Base-by-base conservation (phyloP, 148 eudicot genomes). In the Nepenthes mirabilis region DNA sequence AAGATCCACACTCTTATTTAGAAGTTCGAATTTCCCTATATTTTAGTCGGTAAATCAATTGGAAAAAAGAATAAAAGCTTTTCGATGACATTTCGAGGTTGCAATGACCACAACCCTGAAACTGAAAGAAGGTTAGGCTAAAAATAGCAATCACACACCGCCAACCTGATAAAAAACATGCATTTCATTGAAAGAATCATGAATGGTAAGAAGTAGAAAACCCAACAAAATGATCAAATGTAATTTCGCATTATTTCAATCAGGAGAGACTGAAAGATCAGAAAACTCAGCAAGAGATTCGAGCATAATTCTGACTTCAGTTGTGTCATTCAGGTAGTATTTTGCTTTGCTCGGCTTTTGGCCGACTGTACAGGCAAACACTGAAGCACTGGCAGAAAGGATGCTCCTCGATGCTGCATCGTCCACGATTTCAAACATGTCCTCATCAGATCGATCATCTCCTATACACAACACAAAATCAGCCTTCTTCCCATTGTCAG, bases 401-500 rank as follows among this genome's bases (percentile, higher is more conserved):
- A 64, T 54, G 60, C 34, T 43, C 33, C 53, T 64, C 11, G 51
- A 54, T 3, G 43, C 33, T 9, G 67, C 67, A 1, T 40, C 59
- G 3, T 64, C 13, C 34, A 64, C 53, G 9, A 45, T 64, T 10
- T 56, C 67, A 47, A 64, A 64, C 67, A 64, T 64, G 59, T 64
- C 67, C 52, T 64, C 67, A 47, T 64, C 67, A 32, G 67, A 64
- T n/a, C 67, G 51, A 8, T 64, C 67, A 36, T 64, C 67, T 6
- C 67, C 67, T 9, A 64, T 64, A 56, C 67, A 64, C 6, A 74
- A 33, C 68, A 75, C 79, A 10, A 75, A 75, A 70, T 75, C 79
- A 14, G 79, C 71, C 14, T 47, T 58, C 68, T 66, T 70, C 56
- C 69, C 69, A n/a, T 59, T 71, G 68, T 63, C 72, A 2, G 59